These are phyloP conservation scores for Amniculicola lignicola DNA, from an alignment of 495 filamentous ascomycete species.

Conservation along the genomic window DNA sequence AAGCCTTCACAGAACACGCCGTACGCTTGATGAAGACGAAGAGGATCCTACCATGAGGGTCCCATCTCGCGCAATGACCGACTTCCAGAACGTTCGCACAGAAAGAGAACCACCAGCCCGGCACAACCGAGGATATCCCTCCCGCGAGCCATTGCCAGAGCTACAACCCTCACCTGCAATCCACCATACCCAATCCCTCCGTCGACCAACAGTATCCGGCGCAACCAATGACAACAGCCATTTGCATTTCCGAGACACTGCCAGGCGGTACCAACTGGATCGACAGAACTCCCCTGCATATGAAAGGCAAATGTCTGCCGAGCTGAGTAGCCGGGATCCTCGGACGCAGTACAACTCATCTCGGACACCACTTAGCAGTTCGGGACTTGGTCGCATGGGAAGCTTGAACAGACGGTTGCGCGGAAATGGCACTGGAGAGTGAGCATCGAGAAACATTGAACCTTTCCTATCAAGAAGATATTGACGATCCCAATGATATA, in stretches of 20 bases:
- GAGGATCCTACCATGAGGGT: slow-evolving; percentile 46
- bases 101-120: slow-evolving; percentile 37
- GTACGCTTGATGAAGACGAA: slow-evolving; percentile 40
- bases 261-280: slow-evolving; percentile 20
- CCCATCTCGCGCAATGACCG: slow-evolving; percentile 44
- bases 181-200: slow-evolving; percentile 21
- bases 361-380: slow-evolving; percentile 2
- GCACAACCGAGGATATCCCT: slow-evolving; percentile 46
- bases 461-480: not conserved
- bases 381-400: slow-evolving; percentile 15
- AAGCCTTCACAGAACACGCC: slow-evolving; percentile 24
- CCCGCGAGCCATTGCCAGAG: slow-evolving; percentile 40
- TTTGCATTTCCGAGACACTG: slow-evolving; percentile 19
- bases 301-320: slow-evolving; percentile 17
- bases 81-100: slow-evolving; percentile 39
- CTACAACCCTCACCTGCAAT: slow-evolving; percentile 28
- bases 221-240: slow-evolving; percentile 13
- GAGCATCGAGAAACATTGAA: slow-evolving; percentile 9
- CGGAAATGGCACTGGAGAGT: slow-evolving; percentile 23
- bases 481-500: slow-evolving; percentile 25
- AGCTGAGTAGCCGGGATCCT: slow-evolving; percentile 6
- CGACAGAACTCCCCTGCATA: slow-evolving; percentile 24
- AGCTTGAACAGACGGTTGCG: slow-evolving; percentile 24
- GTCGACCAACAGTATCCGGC: slow-evolving; percentile 19
- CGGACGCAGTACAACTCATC: slow-evolving; percentile 10